Evolutionary conservation across 2,329 filamentous ascomycete species (phyloP).

Genomic region (Septoria linicola): DNA sequence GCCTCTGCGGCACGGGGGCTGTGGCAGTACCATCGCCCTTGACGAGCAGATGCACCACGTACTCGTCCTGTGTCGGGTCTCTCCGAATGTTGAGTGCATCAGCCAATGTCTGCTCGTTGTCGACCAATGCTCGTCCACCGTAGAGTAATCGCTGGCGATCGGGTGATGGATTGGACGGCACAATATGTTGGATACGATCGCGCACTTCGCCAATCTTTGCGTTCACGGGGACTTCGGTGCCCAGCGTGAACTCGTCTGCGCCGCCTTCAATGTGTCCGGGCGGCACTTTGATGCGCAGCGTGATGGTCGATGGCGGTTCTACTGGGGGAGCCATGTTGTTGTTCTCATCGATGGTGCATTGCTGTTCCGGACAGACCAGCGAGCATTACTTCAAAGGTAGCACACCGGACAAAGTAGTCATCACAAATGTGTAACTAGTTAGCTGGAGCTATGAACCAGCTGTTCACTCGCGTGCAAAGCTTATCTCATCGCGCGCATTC

Average conservation of each 20-base stretch:
- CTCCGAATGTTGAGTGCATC: constrained; percentile 52
- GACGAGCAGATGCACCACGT: constrained; percentile 39
- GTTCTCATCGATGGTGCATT: no score
- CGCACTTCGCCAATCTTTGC: constrained; percentile 56
- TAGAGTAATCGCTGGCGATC: constrained; percentile 59
- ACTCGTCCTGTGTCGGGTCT: constrained; percentile 44
- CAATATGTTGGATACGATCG: constrained; percentile 49
- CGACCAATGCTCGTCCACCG: constrained; percentile 53
- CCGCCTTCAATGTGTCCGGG: constrained; percentile 32
- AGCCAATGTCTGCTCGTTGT: constrained; percentile 50
- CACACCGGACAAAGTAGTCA: no score
- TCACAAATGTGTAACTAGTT: no score
- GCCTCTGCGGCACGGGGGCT: constrained; percentile 16
- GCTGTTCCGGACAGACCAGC: no score
- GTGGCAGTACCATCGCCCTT: constrained; percentile 26
- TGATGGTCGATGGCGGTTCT: constrained; percentile 33
- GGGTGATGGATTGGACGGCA: constrained; percentile 49
- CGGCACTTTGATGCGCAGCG: constrained; percentile 36
- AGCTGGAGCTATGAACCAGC: no score
- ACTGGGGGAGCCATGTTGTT: constrained; percentile 30
- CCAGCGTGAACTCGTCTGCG: constrained; percentile 33
- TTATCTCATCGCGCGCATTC: no score
- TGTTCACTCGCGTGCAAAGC: no score
- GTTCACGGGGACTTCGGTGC: constrained; percentile 26
- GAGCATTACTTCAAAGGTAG: no score